Evolutionary conservation across 208 protist genomes (phyloP).

Genomic region (Leptomonas pyrrhocoris): DNA sequence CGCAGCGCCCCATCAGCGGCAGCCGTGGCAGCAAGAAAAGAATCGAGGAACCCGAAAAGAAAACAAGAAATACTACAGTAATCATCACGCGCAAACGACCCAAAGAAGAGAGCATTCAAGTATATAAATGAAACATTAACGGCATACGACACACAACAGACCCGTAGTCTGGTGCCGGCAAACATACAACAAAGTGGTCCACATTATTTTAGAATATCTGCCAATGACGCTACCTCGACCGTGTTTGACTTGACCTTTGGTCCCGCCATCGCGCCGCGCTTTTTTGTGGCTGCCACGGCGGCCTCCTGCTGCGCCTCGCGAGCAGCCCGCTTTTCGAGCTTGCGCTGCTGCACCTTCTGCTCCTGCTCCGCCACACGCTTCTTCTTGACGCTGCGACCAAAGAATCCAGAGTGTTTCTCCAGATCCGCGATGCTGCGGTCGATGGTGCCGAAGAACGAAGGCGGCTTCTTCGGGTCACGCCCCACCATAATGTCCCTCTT

Average conservation of each 20-base stretch:
- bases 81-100: no score
- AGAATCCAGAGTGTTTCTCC: conserved; percentile 60
- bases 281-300: conserved; percentile 39
- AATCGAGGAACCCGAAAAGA: no score
- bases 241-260: conserved; percentile 18
- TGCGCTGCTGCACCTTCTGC: conserved; percentile 50
- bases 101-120: no score
- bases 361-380: conserved; percentile 56
- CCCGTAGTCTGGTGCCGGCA: no score
- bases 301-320: conserved; percentile 50
- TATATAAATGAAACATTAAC: no score
- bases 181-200: background rate
- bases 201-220: conserved; percentile 56
- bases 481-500: conserved; percentile 65
- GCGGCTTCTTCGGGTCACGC: conserved; percentile 61
- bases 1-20: no score
- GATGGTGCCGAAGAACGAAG: conserved; percentile 70
- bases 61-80: no score
- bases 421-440: conserved; percentile 74
- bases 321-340: conserved; percentile 55
- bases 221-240: conserved; percentile 67
- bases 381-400: conserved; percentile 76
- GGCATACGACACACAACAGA: no score
- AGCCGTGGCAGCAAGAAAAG: no score
- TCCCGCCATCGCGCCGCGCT: conserved; percentile 11